Base-by-base conservation (phyloP, 2,329 filamentous ascomycete species). In the Aureobasidium sp. region DNA sequence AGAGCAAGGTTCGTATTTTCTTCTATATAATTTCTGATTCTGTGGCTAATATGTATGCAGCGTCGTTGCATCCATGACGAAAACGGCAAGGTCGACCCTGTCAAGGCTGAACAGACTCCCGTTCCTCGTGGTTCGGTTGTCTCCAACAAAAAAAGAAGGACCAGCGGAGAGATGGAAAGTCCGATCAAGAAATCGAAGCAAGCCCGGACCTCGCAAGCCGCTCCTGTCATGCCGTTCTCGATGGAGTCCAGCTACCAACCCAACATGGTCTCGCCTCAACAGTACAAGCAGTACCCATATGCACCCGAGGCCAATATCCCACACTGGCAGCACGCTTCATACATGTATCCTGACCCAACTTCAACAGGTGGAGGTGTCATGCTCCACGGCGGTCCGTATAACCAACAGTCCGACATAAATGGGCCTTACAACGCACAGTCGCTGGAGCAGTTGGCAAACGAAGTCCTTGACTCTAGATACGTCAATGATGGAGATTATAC, bases 1-100 rank as follows among this genome's bases (percentile, higher is more conserved):
- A 85, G 70, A 86, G 83, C 78, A 87, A 87, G 78, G 84, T 86
- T 70, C 72, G 80, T 58, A 36, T 7, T 34, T 27, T 39, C 65
- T 66, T 5, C 3, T 34, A 10, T 68, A 47, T 27, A 21, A 21
- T 21, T 21, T 30, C 13, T 21, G 61, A 66, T 47, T 11, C 16
- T 49, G 65, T 55, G 63, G 54, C 64, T 67, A 61, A 68, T 63
- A 49, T 41, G 15, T 21, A 50, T 25, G 42, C 65, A 87, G 84
- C 83, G 85, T 63, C 83, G 85, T 68, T 87, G 85, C 68, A 84
- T 87, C 53, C 85, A 87, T 68, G 84, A 87, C 67, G 83, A 86
- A 66, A 80, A 82, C 65, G 85, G 85, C 54, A 81, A 83, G 61
- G 79, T 87, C 30, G 85, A 87, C 69, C 84, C 84, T 2, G 72